Evolutionary conservation across 2,329 filamentous ascomycete genomes (phyloP), one percentile per base, ranked within the genome.

Genomic region (Tolypocladium ophioglossoides): DNA sequence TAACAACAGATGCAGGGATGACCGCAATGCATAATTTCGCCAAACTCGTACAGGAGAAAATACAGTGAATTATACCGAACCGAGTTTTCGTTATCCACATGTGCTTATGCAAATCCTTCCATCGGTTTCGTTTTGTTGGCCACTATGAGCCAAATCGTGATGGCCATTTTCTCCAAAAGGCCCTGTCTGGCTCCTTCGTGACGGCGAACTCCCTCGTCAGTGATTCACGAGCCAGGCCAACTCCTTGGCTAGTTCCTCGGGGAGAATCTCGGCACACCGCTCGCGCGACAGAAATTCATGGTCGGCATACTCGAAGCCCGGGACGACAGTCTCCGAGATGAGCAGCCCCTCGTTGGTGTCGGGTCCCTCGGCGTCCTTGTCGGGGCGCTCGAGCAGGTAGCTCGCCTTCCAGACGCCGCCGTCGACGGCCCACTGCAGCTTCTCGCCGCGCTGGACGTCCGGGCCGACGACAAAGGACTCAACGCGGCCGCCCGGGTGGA

Each of bases 291-390:
- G 72, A 61, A 88, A 88, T 63, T 86, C 82, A 65, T 87, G 83
- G 65, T 87, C 83, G 55, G 72, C 74, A 59, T 74, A 86, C 62
- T 86, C 83, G 61, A 87, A 87, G 0, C 84, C 85, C 0, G 84
- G 84, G 9, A 86, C 74, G 2, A 86, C 83, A 0, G 82, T 85
- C 72, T 88, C 83, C 50, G 78, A 82, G 56, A 88, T 86, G 68
- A 88, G 70, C 60, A 86, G 65, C 0, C 80, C 80, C 20, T 72
- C 73, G 39, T 69, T 72, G 39, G 60, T 65, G 30, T 63, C 66
- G 46, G 68, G 66, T 24, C 63, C 66, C 52, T 77, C 74, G 9
- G 51, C 54, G 2, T 52, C 52, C n/a, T 46, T n/a, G 24, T 37
- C 22, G 9, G 18, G 1, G 14, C 39, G 34, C 46, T 66, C 60